Evolutionary conservation across 441 rosid genomes (phyloP), one percentile per base, ranked within the genome.

Genomic region (Gossypium davidsonii): DNA sequence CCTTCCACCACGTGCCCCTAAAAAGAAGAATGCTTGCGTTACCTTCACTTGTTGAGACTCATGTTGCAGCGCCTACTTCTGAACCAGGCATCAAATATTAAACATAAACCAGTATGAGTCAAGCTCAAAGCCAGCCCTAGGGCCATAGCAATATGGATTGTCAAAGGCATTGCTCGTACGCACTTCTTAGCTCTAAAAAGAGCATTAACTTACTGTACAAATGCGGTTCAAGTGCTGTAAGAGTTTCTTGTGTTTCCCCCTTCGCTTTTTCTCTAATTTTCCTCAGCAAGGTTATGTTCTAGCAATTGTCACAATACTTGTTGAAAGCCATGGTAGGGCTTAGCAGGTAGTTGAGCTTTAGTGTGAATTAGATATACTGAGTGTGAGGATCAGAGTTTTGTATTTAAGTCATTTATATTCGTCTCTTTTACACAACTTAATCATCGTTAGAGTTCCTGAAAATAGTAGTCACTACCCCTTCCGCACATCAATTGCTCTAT

Each of bases 1-100:
- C 77, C 92, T 90, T 79, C 98, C 97, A 34, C 53, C 6, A 49
- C 18, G 14, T 49, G 14, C 97, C 1, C 92, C 92, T 85, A 20
- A 89, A 77, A 78, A 86, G 87, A 67, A 85, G 90, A 49, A 77
- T 82, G 17, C 88, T 87, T 21, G 74, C 86, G 53, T 76, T 87
- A 49, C 86, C 86, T 76, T 67, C 87, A 25, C 51, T 86, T n/a
- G 61, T 74, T 70, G 84, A 81, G 72, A 66, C 84, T 23, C 85
- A 75, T 9, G 78, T 34, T 37, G 79, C 78, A 18, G 94, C 85
- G 67, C 68, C 91, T 53, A 77, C 86, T 61, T 73, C 89, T 71
- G 86, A 83, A 74, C 72, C 83, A 46, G 85, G 76, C 48, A 75
- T 84, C 78, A 68, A 44, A 26, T 23, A 61, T 71, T 53, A 83